Base-by-base conservation (phyloP, 305 asterid species). In the Petunia hybrid region DNA sequence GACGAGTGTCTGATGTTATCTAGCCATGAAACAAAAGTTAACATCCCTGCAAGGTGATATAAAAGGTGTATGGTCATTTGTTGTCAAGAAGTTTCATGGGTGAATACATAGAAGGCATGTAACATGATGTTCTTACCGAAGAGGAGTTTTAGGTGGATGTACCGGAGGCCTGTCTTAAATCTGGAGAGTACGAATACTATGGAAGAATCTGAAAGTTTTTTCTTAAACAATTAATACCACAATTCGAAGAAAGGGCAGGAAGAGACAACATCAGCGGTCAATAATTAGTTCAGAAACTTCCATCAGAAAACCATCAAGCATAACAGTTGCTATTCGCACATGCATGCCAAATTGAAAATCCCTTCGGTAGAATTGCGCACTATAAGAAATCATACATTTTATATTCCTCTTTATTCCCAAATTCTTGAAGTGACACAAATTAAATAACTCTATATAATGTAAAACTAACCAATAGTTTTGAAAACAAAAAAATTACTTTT, bases 21-120 rank as follows among this genome's bases (percentile, higher is more conserved):
- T 84, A 90, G 31, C 81, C 83, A 89, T 55, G 89, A 86, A 51
- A 86, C 82, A 41, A 86, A 84, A 82, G 88, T 93, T 91, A 95
- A 62, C 22, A 87, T 64, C 85, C 89, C 98, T 94, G 93, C 67
- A 62, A 81, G 42, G 82, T 65, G 78, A 76, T 69, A 55, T 39
- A 6, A 3, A 8, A 57, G 35, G 82, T 82, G 80, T 8, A 45
- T 35, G 16, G 46, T 73, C 38, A 48, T 71, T 51, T 46, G 14
- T 71, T 38, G 38, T 13, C 57, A 16, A 74, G 22, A 9, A 60
- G 60, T 31, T 59, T 75, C 42, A 13, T 66, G 43, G 36, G 12
- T 14, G 6, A 79, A 69, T 46, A 45, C 56, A 66, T 48, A 2
- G 1, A 65, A 22, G 14, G 46, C 39, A 59, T 51, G 39, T 55